Base-by-base conservation (phyloP, 2,329 filamentous ascomycete genomes). In the Basipetospora chlamydospora region DNA sequence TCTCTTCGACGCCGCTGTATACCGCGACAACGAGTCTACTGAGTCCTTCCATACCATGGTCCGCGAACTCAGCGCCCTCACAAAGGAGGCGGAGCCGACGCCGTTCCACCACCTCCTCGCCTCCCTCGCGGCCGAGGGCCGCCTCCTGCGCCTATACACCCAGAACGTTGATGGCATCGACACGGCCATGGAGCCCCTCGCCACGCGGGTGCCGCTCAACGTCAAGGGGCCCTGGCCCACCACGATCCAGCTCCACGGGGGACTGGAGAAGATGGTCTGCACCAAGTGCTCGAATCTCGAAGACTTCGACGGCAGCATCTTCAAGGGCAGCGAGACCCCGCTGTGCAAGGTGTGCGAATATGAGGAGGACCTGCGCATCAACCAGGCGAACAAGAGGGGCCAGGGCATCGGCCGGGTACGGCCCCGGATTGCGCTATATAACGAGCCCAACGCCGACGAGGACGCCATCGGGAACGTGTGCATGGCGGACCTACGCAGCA, bases 121-220 rank as follows among this genome's bases (percentile, higher is more conserved):
- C 33, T 88, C 86, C 3, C 67, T 98, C 16, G 84, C 88, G 4
- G 72, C 82, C 40, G 86, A 96, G 57, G 83, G 80, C 29, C 82
- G 90, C 15, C 61, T 98, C 17, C 65, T 95, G 52, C 82, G 90
- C 29, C 69, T 98, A 6, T 98, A 98, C 56, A 88, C 84, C 3
- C 90, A 98, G 53, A 98, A 98, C 47, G 88, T 98, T 23, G 90
- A 98, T 59, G 85, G 87, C 40, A 81, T 98, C 45, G 90, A 98
- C 49, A 90, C 84, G 0, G 73, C 76, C 6, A 70, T 98, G 56
- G 64, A 75, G 32, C 87, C 88, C 3, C 64, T 98, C 7, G 68
- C 71, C 18, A 96, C 90, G 0, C 69, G 71, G 35, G 77, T 94
- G 2, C 90, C 90, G 1, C 66, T 98, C 10, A 79, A 78, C 42